Conservation (phyloP, 2,329 filamentous ascomycete genomes). For the Pseudocercospora cruenta region DNA sequence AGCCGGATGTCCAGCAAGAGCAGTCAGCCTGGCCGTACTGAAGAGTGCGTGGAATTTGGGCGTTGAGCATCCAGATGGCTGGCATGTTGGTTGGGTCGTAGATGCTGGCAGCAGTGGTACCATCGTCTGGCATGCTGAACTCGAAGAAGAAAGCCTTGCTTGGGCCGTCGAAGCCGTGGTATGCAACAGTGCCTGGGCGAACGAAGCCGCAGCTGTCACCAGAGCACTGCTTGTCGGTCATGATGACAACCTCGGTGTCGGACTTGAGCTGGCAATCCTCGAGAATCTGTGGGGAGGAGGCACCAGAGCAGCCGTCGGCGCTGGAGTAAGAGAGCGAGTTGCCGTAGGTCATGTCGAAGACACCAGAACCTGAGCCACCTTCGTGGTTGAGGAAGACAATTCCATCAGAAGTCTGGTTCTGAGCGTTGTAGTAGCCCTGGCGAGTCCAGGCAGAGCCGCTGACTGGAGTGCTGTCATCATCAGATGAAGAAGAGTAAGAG, state of each 20-base stretch:
- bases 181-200: slow-evolving; percentile 41
- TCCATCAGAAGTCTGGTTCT: slow-evolving; percentile 50
- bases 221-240: slow-evolving; percentile 55
- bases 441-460: slow-evolving; percentile 38
- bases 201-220: slow-evolving; percentile 46
- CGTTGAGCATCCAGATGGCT: slow-evolving; percentile 76
- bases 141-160: slow-evolving; percentile 75
- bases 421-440: slow-evolving; percentile 42
- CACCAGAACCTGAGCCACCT: slow-evolving; percentile 60
- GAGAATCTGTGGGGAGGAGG: slow-evolving; percentile 54
- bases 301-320: slow-evolving; percentile 50
- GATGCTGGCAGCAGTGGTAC: slow-evolving; percentile 46
- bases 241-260: slow-evolving; percentile 55
- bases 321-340: slow-evolving; percentile 62
- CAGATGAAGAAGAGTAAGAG: slow-evolving; percentile 26
- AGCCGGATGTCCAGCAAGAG: slow-evolving; percentile 72
- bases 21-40: slow-evolving; percentile 68
- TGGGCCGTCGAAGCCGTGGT: slow-evolving; percentile 71
- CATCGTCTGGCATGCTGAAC: slow-evolving; percentile 71
- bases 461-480: slow-evolving; percentile 22
- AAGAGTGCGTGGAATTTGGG: slow-evolving; percentile 68
- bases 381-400: slow-evolving; percentile 63
- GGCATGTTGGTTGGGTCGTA: slow-evolving; percentile 64
- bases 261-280: slow-evolving; percentile 55
- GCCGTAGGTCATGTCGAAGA: slow-evolving; percentile 59